Percentiles rank a stretch among this genome's conserved stretches.
Conservation (phyloP, 2,329 filamentous ascomycete genomes). For the Mycosphaerella arachidis region DNA sequence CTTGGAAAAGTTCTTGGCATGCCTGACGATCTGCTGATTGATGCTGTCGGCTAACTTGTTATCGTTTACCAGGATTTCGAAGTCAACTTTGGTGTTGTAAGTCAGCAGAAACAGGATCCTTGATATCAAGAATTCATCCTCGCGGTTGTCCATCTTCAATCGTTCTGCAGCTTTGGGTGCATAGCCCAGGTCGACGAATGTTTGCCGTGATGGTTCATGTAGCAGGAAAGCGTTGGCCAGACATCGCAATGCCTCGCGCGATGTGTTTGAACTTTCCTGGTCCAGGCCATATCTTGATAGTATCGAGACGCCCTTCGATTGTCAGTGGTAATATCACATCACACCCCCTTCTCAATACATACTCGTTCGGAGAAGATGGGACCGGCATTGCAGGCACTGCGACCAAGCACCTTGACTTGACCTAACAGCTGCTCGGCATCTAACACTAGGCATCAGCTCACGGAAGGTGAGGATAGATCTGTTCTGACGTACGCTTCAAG, state of each 20-base stretch:
- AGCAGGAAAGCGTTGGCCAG: constrained; percentile 81
- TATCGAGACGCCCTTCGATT: constrained; percentile 64
- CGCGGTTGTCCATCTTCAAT: constrained; percentile 65
- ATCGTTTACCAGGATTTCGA: constrained; percentile 60
- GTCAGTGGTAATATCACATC: not conserved
- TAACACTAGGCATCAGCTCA: constrained; percentile 33
- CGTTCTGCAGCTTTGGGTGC: constrained; percentile 63
- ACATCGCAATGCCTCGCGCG: constrained; percentile 72
- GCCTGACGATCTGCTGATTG: constrained; percentile 61
- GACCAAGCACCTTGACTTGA: constrained; percentile 72
- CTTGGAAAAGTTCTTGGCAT: constrained; percentile 49
- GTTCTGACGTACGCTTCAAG: constrained; percentile 22
- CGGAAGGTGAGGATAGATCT: not conserved
- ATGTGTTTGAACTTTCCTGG: constrained; percentile 55
- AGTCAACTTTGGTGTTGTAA: constrained; percentile 67
- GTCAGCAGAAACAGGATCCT: constrained; percentile 75
- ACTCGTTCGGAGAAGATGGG: constrained; percentile 81
- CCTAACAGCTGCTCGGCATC: constrained; percentile 57
- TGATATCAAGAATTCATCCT: constrained; percentile 83
- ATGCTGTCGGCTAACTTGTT: constrained; percentile 65
- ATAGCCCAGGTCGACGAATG: constrained; percentile 67
- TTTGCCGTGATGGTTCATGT: constrained; percentile 62
- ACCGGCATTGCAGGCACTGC: constrained; percentile 66
- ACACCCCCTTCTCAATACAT: constrained; percentile 25
- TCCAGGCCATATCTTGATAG: constrained; percentile 71